Base-by-base conservation (phyloP, 2,329 filamentous ascomycete species). In the Drechslerella stenobrocha region DNA sequence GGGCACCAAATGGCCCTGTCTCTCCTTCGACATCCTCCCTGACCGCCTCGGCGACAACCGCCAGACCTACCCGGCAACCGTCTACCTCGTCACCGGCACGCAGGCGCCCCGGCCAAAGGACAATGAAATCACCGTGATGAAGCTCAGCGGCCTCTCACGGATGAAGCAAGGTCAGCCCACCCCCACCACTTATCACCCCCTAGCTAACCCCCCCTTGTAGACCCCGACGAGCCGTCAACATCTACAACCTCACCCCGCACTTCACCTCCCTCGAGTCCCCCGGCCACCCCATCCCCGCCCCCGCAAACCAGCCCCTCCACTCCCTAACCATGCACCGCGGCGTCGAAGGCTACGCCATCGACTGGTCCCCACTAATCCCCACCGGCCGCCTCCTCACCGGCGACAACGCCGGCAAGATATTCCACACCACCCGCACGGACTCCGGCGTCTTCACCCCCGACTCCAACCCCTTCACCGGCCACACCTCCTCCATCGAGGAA, bases 51-150 rank as follows among this genome's bases (percentile, higher is more conserved):
- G 93, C 72, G 87, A 96, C 75, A 86, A 90, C 77, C 87, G 93
- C 75, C 95, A 87, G 77, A 86, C 87, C n/a, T 98, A 95, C 77
- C 93, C 93, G 23, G 90, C 90, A 51, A 96, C 92, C 64, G 87
- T 96, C 79, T 98, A 97, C 79, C 87, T 91, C 8, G 91, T 97
- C 28, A 87, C 90, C 15, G 93, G 93, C 66, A 98, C 93, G 9
- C 93, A 98, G 79, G 93, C 93, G 35, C 80, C 81, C 48, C 83
- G 85, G 72, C 82, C 87, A 50, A 87, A 85, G 76, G 93, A 98
- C 75, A 98, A 98, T 77, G 86, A 95, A 77, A 80, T 98, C 74
- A 87, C 97, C 84, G 86, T 97, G 35, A 89, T 96, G 84, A 97
- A 97, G 79, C 86, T 98, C 76, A 96, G 90, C 75, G 89, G 91